phyloP scores from a whole-genome alignment of 345 rosid genomes.

The Laguncularia racemosa region DNA sequence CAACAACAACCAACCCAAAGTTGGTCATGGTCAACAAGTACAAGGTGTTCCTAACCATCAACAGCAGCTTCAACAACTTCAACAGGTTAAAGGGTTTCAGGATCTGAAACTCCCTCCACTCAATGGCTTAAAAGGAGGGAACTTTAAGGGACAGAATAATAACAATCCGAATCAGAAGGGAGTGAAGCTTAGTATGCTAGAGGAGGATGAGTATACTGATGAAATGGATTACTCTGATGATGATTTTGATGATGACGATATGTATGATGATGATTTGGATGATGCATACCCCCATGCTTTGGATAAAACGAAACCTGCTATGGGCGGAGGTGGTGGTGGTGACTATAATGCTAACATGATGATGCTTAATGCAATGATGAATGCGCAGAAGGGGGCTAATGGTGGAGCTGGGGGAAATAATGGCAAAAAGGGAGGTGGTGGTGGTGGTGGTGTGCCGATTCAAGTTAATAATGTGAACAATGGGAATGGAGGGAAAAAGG shows the following conservation, averaged over 20 bases:
- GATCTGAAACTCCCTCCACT: conserved; percentile 55
- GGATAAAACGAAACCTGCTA: conserved; percentile 43
- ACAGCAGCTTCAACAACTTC: conserved; percentile 50
- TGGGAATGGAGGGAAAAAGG: conserved; percentile 26
- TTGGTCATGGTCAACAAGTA: conserved; percentile 20
- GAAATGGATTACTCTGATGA: conserved; percentile 23
- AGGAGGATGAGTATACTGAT: conserved; percentile 28
- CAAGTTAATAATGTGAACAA: conserved; percentile 32
- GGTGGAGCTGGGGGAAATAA: conserved; percentile 13
- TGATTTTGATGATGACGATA: conserved; percentile 33
- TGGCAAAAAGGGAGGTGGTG: conserved; percentile 22
- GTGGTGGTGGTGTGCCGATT: conserved; percentile 22
- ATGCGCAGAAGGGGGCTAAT: conserved; percentile 38
- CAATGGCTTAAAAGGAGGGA: conserved; percentile 49
- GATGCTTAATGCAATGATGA: conserved; percentile 42
- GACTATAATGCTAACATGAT: conserved; percentile 27
- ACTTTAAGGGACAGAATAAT: conserved; percentile 6
- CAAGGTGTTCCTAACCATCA: conserved; percentile 30
- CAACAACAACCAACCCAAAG: conserved; percentile 35
- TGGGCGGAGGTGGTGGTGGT: conserved; percentile 18
- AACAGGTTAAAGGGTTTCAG: conserved; percentile 61
- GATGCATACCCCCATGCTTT: conserved; percentile 29
- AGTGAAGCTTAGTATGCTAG: conserved; percentile 45
- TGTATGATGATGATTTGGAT: conserved; percentile 34
- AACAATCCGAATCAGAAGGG: conserved; percentile 42